Percentiles rank a stretch among this genome's conserved stretches.
Conservation (phyloP, 1,284 basidiomycete genomes). For the Moesziomyces globuligerus region DNA sequence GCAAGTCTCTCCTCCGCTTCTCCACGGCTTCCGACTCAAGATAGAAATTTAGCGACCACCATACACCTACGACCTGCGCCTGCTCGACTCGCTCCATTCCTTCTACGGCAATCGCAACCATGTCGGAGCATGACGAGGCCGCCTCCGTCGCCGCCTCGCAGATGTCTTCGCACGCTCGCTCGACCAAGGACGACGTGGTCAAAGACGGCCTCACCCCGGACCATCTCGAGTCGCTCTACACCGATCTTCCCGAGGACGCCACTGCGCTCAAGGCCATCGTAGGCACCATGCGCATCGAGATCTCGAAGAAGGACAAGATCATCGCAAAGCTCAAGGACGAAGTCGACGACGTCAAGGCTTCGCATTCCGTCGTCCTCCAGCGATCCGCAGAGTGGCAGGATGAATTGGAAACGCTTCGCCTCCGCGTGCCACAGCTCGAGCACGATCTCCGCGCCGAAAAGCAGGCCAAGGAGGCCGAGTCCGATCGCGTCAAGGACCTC, state of each 20-base stretch:
- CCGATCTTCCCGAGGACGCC: conserved; percentile 38
- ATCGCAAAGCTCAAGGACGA: conserved; percentile 41
- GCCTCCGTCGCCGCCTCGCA: conserved; percentile 29
- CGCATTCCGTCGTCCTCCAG: conserved; percentile 49
- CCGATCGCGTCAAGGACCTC: conserved; percentile 60
- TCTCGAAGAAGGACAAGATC: conserved; percentile 29
- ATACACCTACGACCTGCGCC: no score
- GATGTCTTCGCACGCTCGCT: conserved; percentile 19
- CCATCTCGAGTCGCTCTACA: conserved; percentile 49
- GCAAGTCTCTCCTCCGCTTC: no score
- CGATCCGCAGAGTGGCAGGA: conserved; percentile 57
- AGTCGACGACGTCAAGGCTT: conserved; percentile 48
- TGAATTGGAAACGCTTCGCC: conserved; percentile 51
- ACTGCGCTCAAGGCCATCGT: conserved; percentile 53
- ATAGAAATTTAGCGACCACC: no score
- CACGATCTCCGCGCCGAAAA: conserved; percentile 29
- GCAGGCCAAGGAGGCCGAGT: conserved; percentile 51
- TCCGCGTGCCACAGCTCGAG: conserved; percentile 31
- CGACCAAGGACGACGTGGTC: conserved; percentile 13
- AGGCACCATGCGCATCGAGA: conserved; percentile 48
- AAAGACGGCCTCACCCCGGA: conserved; percentile 24
- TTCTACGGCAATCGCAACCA: conserved; percentile 1
- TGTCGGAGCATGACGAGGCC: conserved; percentile 30
- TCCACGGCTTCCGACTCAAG: no score
- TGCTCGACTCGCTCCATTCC: no score